These are phyloP conservation scores for Aspergillus clavatus DNA, from an alignment of 2,329 filamentous ascomycete genomes.

Conservation along the genomic window DNA sequence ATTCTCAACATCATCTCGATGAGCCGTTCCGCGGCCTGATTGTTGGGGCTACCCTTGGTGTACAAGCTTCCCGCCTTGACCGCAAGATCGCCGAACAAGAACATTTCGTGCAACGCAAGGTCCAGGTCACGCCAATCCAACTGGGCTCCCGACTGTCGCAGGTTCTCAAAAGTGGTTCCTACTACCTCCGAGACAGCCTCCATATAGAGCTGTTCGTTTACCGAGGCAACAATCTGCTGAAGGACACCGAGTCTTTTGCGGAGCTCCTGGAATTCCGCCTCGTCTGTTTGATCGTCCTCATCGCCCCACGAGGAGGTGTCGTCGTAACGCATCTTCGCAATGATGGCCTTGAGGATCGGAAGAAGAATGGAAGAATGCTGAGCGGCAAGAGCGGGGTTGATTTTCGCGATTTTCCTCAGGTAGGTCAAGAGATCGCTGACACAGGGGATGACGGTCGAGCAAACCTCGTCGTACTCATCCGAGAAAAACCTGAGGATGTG, in stretches of 20 bases:
- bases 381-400: conserved; percentile 58
- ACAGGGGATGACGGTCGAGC: conserved; percentile 89
- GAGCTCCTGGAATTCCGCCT: conserved; percentile 94
- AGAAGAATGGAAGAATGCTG: conserved; percentile 79
- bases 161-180: conserved; percentile 76
- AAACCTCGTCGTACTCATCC: conserved; percentile 97
- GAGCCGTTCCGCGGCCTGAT: conserved; percentile 72
- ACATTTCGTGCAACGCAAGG: conserved; percentile 91
- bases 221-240: conserved; percentile 85
- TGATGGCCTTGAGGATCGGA: conserved; percentile 84
- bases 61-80: conserved; percentile 82
- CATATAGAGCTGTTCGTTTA: conserved; percentile 84
- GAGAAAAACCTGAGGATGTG: conserved; percentile 90
- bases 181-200: conserved; percentile 83
- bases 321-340: conserved; percentile 95
- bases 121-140: conserved; percentile 96
- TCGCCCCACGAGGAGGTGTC: conserved; percentile 91
- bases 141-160: conserved; percentile 66
- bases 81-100: conserved; percentile 89
- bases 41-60: conserved; percentile 75
- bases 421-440: conserved; percentile 89
- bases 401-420: conserved; percentile 70
- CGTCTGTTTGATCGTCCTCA: conserved; percentile 90
- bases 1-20: conserved; percentile 92
- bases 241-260: conserved; percentile 83